Base-by-base conservation (phyloP, 345 rosid species). In the Nephelium lappaceum region DNA sequence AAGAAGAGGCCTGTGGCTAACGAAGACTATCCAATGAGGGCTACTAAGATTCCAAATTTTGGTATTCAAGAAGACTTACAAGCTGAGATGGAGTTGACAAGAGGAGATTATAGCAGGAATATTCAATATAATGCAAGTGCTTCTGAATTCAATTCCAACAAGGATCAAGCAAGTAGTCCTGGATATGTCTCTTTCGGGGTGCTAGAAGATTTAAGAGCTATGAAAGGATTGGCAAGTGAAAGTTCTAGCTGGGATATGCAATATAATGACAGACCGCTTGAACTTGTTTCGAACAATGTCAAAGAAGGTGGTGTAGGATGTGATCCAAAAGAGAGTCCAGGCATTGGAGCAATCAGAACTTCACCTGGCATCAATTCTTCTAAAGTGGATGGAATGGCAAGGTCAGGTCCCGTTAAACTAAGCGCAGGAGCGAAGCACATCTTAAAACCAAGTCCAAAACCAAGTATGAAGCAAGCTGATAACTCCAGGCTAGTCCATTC, bases 381-480 rank as follows among this genome's bases (percentile, higher is more conserved):
- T 38, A 81, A 68, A 75, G 77, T 55, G 64, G 79, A 78, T 12
- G 78, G 77, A 14, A 64, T 77, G 25, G 76, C 71, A 43, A 76
- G 78, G 55, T 39, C 78, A 15, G 86, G 89, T 63, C 84, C 88
- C 6, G 11, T 83, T n/a, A 88, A 86, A 78, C 83, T 86, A 51
- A 82, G 78, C 68, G 84, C 89, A 15, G 89, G 89, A 53, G 83
- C 83, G 11, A 86, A 85, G 82, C 86, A 88, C 82, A 78, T 85
- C 67, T 81, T 83, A 77, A 80, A 86, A 76, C 88, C 88, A 0
- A 63, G 77, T 65, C 68, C 70, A 67, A 75, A 67, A 31, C 36
- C 36, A 31, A 31, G 3, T 21, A 41, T 25, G 36, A 80, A 75
- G 77, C 74, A 72, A 15, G 87, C 36, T 31, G 36, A 80, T 42